A percentile compares a stretch with the other conserved stretches of the same genome.
Conservation (phyloP, 2,329 filamentous ascomycete species). For the Periconia sp. region DNA sequence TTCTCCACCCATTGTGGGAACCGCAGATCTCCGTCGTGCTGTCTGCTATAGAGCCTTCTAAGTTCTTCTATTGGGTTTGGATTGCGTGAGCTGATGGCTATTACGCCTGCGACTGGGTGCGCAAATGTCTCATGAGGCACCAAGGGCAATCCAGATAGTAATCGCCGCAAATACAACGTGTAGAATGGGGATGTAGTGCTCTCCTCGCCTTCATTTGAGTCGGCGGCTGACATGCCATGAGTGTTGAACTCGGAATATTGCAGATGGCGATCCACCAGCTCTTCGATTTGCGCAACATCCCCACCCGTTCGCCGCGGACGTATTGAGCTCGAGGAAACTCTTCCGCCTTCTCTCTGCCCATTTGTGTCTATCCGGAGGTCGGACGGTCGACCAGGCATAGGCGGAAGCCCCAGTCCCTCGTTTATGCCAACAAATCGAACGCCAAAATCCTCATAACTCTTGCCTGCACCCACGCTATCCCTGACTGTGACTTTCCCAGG, state of each 20-base stretch:
- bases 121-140: slow-evolving; percentile 90
- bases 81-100: slow-evolving; percentile 92
- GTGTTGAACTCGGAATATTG: slow-evolving; percentile 70
- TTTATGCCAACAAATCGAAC: slow-evolving; percentile 82
- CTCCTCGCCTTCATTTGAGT: slow-evolving; percentile 48
- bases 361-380: slow-evolving; percentile 42
- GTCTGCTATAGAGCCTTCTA: slow-evolving; percentile 80
- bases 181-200: slow-evolving; percentile 75
- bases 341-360: slow-evolving; percentile 24
- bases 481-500: slow-evolving; percentile 87
- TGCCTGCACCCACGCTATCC: slow-evolving; percentile 86
- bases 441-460: slow-evolving; percentile 86
- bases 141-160: slow-evolving; percentile 80
- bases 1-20: slow-evolving; percentile 87
- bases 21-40: slow-evolving; percentile 75
- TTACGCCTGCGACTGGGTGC: slow-evolving; percentile 92
- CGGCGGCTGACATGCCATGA: slow-evolving; percentile 46
- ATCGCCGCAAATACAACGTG: slow-evolving; percentile 78
- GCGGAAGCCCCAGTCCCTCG: slow-evolving; percentile 52
- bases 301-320: slow-evolving; percentile 53
- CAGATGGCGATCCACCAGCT: slow-evolving; percentile 79
- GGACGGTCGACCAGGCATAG: slow-evolving; percentile 42
- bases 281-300: slow-evolving; percentile 74
- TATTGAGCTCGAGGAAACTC: slow-evolving; percentile 31
- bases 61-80: slow-evolving; percentile 84